Percentiles rank a stretch among this genome's conserved stretches.
Conservation (phyloP, 1,284 basidiomycete species). For the Limonomyces culmigenus region DNA sequence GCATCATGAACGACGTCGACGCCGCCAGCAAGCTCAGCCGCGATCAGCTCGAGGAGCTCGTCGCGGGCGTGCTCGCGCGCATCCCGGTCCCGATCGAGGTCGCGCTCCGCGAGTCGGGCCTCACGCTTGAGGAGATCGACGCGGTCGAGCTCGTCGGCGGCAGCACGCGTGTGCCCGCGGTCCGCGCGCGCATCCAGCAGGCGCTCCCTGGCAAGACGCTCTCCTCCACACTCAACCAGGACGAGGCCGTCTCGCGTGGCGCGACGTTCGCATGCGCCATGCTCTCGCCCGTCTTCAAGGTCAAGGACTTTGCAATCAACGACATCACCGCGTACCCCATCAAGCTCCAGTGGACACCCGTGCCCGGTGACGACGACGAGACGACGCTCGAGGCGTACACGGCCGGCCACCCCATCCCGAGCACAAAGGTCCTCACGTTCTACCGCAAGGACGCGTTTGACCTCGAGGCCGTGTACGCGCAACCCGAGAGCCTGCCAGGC, state of each 20-base stretch:
- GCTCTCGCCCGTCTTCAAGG: constrained; percentile 90
- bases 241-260: constrained; percentile 86
- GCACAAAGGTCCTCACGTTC: constrained; percentile 91
- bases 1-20: constrained; percentile 82
- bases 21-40: constrained; percentile 41
- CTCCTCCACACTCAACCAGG: constrained; percentile 85
- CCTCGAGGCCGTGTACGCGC: constrained; percentile 68
- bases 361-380: constrained; percentile 63
- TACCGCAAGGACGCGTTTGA: constrained; percentile 78
- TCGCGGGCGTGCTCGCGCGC: constrained; percentile 33
- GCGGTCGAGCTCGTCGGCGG: constrained; percentile 56
- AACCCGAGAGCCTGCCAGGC: constrained; percentile 54
- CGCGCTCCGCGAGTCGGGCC: constrained; percentile 39
- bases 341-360: constrained; percentile 72
- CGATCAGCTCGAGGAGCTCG: constrained; percentile 43
- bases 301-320: constrained; percentile 77
- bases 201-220: constrained; percentile 57
- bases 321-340: constrained; percentile 78
- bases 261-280: constrained; percentile 90
- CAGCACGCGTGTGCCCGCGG: constrained; percentile 50
- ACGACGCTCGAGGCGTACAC: constrained; percentile 81
- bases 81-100: constrained; percentile 35
- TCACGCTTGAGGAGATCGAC: constrained; percentile 43
- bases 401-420: constrained; percentile 67
- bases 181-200: constrained; percentile 45